Percentiles rank a stretch among this genome's conserved stretches.
phyloP scores from a whole-genome alignment of 1,284 basidiomycete genomes.

The Athelia psychrophila region DNA sequence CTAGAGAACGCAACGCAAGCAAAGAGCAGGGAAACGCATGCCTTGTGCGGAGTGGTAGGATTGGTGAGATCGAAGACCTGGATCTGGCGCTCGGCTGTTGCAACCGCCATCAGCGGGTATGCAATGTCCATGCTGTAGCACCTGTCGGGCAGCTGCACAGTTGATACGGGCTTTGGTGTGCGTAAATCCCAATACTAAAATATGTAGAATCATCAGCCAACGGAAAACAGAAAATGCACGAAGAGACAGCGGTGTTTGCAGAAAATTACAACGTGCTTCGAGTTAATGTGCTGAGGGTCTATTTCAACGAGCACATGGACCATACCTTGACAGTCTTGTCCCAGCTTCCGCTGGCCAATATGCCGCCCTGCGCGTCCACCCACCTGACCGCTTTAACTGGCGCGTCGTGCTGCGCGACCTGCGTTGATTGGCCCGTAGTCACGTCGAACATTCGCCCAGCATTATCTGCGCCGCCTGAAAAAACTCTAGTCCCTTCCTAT shows the following conservation, averaged over 20 bases:
- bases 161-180: slow-evolving; percentile 68
- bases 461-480: slow-evolving; percentile 82
- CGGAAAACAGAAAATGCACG: too few species aligned
- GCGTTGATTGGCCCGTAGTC: slow-evolving; percentile 59
- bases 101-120: slow-evolving; percentile 89
- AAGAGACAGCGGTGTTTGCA: too few species aligned
- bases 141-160: slow-evolving; percentile 82
- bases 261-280: too few species aligned
- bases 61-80: slow-evolving; percentile 87
- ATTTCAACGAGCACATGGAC: too few species aligned
- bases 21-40: too few species aligned
- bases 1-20: slow-evolving; percentile 33
- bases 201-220: too few species aligned
- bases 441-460: slow-evolving; percentile 78
- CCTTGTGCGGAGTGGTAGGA: slow-evolving; percentile 76
- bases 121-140: slow-evolving; percentile 87
- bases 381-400: slow-evolving; percentile 75
- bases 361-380: slow-evolving; percentile 64
- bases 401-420: slow-evolving; percentile 80
- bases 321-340: slow-evolving; percentile 87
- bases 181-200: slow-evolving; percentile 97
- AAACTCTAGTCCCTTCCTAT: slow-evolving; percentile 73
- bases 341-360: slow-evolving; percentile 86
- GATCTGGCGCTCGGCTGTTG: slow-evolving; percentile 91
- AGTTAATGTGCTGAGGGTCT: too few species aligned